Evolutionary conservation across 176 grass and related monocot genomes (phyloP).

Genomic region (Raddia guianensis): DNA sequence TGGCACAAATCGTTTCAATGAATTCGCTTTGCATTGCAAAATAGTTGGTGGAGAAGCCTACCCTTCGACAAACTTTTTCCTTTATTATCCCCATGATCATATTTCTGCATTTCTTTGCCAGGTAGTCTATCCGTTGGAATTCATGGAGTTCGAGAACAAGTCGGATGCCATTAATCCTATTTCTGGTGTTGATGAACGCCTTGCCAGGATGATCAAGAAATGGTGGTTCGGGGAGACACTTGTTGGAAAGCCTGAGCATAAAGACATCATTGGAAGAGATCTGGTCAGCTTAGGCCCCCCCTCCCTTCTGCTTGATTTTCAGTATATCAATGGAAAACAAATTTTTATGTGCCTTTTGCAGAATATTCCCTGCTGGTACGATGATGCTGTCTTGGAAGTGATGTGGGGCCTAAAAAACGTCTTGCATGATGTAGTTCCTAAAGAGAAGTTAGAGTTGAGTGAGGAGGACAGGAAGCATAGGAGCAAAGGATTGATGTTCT

Average conservation of each 20-base stretch:
- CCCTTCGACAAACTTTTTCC: neutral
- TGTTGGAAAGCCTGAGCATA: neutral
- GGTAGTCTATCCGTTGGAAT: neutral
- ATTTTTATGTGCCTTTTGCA: neutral
- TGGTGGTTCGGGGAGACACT: slow-evolving; percentile 3
- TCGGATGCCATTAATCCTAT: neutral
- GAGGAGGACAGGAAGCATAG: neutral
- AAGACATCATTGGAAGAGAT: neutral
- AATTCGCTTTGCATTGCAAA: neutral
- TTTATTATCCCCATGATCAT: neutral
- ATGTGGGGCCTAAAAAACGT: slow-evolving; percentile 1
- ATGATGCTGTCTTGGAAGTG: neutral
- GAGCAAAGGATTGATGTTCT: neutral
- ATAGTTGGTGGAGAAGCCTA: neutral
- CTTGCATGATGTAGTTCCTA: neutral
- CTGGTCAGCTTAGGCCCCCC: neutral
- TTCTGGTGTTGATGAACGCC: slow-evolving; percentile 4
- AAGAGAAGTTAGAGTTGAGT: neutral
- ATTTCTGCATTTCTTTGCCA: neutral
- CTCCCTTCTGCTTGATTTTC: neutral
- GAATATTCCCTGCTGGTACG: neutral
- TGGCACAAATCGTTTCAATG: neutral
- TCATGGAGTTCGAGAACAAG: slow-evolving; percentile 4
- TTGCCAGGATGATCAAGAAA: neutral
- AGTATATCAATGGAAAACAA: neutral